These are phyloP conservation scores for Fusarium humuli DNA, from an alignment of 2,329 filamentous ascomycete genomes.

Conservation along the genomic window DNA sequence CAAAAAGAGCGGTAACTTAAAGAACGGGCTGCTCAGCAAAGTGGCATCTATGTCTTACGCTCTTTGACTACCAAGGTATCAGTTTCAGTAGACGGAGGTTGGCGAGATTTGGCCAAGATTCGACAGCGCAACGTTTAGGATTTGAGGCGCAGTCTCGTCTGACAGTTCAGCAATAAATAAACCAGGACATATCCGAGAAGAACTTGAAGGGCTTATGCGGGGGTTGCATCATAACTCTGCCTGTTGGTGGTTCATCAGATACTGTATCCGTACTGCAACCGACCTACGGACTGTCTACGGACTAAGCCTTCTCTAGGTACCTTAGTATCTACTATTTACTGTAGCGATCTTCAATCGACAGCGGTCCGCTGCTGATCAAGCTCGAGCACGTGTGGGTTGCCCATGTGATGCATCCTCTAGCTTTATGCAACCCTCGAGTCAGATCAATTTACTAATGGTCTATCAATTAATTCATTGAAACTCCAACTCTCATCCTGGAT, in stretches of 20 bases:
- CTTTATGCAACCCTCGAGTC: not conserved
- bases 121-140: not conserved
- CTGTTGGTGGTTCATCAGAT: not conserved
- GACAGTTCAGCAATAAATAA: not conserved
- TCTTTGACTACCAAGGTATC: not conserved
- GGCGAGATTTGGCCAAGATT: not conserved
- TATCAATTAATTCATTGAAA: not conserved
- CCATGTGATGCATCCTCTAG: slow-evolving; percentile 11
- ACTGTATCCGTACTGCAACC: not conserved
- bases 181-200: not conserved
- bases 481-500: not conserved
- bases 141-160: not conserved
- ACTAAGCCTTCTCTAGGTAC: not conserved
- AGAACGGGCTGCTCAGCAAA: not conserved
- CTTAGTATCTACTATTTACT: not conserved
- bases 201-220: slow-evolving; percentile 2
- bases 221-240: slow-evolving; percentile 4
- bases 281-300: not conserved
- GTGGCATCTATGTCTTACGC: no score
- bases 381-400: slow-evolving; percentile 21
- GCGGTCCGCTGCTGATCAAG: slow-evolving; percentile 32
- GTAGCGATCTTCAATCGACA: slow-evolving; percentile 25
- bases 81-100: not conserved
- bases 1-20: slow-evolving; percentile 1
- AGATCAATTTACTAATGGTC: not conserved